Evolutionary conservation across 768 basidiomycete species (phyloP), one percentile per base, ranked within the genome.

Genomic region (Tylopilus sp.): DNA sequence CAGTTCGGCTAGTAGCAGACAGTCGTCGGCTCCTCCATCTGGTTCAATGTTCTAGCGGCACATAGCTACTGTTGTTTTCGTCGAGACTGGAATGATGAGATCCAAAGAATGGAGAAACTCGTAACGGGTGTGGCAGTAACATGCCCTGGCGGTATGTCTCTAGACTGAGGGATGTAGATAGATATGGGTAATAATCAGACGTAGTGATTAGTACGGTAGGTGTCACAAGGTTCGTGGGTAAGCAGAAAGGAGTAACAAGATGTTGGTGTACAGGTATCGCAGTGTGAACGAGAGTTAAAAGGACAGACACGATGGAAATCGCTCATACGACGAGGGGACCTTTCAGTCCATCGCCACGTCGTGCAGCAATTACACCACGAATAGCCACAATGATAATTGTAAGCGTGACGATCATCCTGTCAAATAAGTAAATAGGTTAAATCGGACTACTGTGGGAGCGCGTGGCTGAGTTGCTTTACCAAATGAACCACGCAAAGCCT

Each of bases 401-500:
- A 48, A 88, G 70, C 1, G 86, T 87, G 17, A 83, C 69, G 36
- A 90, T 52, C 22, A 86, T 72, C 82, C 88, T 90, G n/a, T n/a
- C n/a, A n/a, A n/a, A n/a, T n/a, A 57, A 13, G 3, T 8, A 5
- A 36, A 40, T 21, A 40, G 40, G 45, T 45, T 48, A 33, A 35
- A 31, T 39, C 17, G 45, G 20, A 39, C 39, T 10, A 17, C 13
- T 28, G 7, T 10, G n/a, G 21, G 22, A 22, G 2, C 38, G 15
- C 3, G 22, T 15, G 12, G 28, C 35, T 40, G 21, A 35, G 21
- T 18, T 17, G 3, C 18, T 18, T 55, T 56, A 88, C 87, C 83
- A 87, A 57, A 80, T 77, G 13, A 86, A 60, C 88, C 89, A 91
- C 8, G 86, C 80, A 59, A 91, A 90, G 18, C 71, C 88, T 61